phyloP scores from a whole-genome alignment of 2,329 filamentous ascomycete species.

The Amauroascus niger region DNA sequence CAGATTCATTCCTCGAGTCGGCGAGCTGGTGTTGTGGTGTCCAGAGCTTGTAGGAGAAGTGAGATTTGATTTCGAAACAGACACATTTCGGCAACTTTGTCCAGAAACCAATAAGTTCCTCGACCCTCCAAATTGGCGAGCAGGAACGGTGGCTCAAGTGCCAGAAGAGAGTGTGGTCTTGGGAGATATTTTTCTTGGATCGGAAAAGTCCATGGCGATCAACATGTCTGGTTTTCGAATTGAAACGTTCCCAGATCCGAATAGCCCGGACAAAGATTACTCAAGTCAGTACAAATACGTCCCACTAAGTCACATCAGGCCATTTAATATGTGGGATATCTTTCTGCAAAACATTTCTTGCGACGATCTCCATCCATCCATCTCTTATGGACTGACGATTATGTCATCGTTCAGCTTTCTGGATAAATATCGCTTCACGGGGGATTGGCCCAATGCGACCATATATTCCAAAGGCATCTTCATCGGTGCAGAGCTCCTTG shows the following conservation, averaged over 20 bases:
- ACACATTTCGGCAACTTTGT: slow-evolving; percentile 29
- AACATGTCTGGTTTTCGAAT: slow-evolving; percentile 48
- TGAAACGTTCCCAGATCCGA: slow-evolving; percentile 47
- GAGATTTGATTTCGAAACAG: slow-evolving; percentile 26
- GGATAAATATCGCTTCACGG: slow-evolving; percentile 45
- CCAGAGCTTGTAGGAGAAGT: slow-evolving; percentile 30
- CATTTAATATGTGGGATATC: slow-evolving; percentile 46
- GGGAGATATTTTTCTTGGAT: slow-evolving; percentile 39
- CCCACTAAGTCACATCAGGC: slow-evolving; percentile 45
- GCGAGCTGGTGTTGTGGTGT: slow-evolving; percentile 49
- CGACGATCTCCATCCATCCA: slow-evolving; percentile 43
- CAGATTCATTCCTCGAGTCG: slow-evolving; percentile 45
- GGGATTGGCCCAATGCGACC: slow-evolving; percentile 45
- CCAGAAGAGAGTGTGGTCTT: slow-evolving; percentile 37
- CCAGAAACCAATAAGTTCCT: slow-evolving; percentile 25
- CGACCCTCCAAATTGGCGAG: slow-evolving; percentile 45
- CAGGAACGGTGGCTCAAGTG: slow-evolving; percentile 46
- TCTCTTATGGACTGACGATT: slow-evolving; percentile 45
- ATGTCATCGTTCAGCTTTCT: slow-evolving; percentile 46
- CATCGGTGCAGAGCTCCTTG: slow-evolving; percentile 48
- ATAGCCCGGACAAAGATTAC: slow-evolving; percentile 42
- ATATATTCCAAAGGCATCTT: slow-evolving; percentile 48
- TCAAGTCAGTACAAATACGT: slow-evolving; percentile 49
- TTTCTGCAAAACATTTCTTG: slow-evolving; percentile 37
- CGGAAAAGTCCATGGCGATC: slow-evolving; percentile 34